A percentile compares a stretch with the other conserved stretches of the same genome.
Evolutionary conservation across 495 filamentous ascomycete genomes (phyloP).

Genomic region (Ascodesmis nigricans): DNA sequence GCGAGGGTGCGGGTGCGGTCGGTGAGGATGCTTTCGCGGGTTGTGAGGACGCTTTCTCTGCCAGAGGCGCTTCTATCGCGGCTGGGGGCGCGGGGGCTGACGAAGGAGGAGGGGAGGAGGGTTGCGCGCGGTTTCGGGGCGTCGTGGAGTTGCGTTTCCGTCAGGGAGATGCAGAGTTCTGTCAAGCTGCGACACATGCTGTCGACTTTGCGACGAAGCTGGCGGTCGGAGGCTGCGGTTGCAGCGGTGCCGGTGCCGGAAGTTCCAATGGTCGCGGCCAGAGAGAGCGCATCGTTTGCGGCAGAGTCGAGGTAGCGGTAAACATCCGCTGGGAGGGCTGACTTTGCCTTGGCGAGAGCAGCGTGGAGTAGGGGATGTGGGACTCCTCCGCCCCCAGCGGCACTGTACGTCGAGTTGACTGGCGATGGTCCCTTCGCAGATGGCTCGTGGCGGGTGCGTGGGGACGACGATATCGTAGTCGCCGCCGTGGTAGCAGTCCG

Average conservation of each 20-base stretch:
- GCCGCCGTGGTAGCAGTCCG: conserved; percentile 82
- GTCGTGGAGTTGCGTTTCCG: conserved; percentile 26
- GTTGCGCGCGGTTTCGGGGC: conserved; percentile 20
- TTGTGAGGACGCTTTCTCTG: conserved; percentile 7
- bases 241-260: conserved; percentile 38
- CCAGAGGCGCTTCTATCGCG: conserved; percentile 8
- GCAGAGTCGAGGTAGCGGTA: conserved; percentile 65
- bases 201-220: conserved; percentile 73
- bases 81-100: conserved; percentile 11
- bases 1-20: conserved; percentile 7
- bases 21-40: conserved; percentile 7
- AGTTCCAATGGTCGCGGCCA: conserved; percentile 52
- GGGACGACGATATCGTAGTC: conserved; percentile 76
- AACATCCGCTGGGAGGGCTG: conserved; percentile 41
- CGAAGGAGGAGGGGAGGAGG: conserved; percentile 8
- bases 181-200: conserved; percentile 82
- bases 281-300: conserved; percentile 52
- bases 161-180: conserved; percentile 72
- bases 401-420: conserved; percentile 21
- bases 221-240: conserved; percentile 46
- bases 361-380: conserved; percentile 56
- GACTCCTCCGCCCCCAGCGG: conserved; percentile 24
- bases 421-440: conserved; percentile 26
- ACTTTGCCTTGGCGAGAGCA: conserved; percentile 55
- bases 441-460: conserved; percentile 34